phyloP scores from a whole-genome alignment of 2,329 filamentous ascomycete species.

The Mollisiaceae sp. region DNA sequence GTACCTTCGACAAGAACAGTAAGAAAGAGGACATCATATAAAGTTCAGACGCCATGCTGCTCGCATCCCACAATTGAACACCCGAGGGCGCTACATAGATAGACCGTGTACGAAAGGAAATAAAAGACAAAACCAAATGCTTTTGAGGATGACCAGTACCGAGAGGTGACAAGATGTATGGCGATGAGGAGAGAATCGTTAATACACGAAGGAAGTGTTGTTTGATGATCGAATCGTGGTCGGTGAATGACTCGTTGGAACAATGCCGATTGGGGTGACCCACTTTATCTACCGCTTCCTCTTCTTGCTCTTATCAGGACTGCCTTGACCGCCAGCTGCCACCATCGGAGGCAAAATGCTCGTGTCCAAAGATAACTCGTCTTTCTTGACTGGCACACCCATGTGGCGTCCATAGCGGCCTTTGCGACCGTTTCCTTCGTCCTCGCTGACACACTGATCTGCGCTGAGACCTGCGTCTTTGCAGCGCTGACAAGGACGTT shows the following conservation, averaged over 20 bases:
- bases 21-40: conserved; percentile 7
- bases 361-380: conserved; percentile 51
- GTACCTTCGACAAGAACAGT: conserved; percentile 1
- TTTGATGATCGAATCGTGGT: background rate
- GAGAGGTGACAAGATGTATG: conserved; percentile 32
- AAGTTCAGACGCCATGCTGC: conserved; percentile 14
- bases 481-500: conserved; percentile 93
- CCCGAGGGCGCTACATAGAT: background rate
- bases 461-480: conserved; percentile 92
- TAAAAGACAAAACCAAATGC: background rate
- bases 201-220: conserved; percentile 29
- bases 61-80: conserved; percentile 14
- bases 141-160: conserved; percentile 25
- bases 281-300: conserved; percentile 60
- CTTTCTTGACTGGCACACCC: conserved; percentile 67
- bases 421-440: conserved; percentile 96
- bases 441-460: conserved; percentile 95
- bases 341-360: conserved; percentile 35
- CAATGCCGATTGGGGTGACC: conserved; percentile 15
- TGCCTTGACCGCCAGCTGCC: conserved; percentile 37
- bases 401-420: conserved; percentile 82
- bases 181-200: conserved; percentile 25
- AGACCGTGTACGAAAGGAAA: conserved; percentile 19
- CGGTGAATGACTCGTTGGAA: conserved; percentile 21
- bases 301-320: conserved; percentile 69